Conservation (phyloP, 2,329 filamentous ascomycete species). For the Neodidymelliopsis sp. region DNA sequence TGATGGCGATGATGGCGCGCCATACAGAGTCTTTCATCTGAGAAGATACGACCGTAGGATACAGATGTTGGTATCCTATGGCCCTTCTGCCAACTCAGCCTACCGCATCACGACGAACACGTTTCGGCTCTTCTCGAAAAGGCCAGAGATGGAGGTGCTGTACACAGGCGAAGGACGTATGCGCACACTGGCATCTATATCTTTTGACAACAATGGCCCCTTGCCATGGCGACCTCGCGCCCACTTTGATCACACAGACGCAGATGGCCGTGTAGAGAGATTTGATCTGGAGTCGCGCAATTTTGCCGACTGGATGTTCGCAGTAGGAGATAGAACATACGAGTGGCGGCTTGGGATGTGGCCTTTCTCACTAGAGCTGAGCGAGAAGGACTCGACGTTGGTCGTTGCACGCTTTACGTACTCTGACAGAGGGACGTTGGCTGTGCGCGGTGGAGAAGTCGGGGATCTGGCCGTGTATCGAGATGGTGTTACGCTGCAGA, state of each 20-base stretch:
- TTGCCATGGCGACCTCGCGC: slow-evolving; percentile 46
- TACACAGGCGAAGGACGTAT: slow-evolving; percentile 29
- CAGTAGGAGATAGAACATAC: slow-evolving; percentile 26
- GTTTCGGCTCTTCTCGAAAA: slow-evolving; percentile 43
- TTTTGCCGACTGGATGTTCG: slow-evolving; percentile 40
- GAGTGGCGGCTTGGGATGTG: slow-evolving; percentile 35
- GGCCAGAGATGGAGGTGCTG: slow-evolving; percentile 41
- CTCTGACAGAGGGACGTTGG: slow-evolving; percentile 34
- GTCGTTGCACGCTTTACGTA: slow-evolving; percentile 44
- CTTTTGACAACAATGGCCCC: slow-evolving; percentile 39
- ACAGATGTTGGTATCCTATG: slow-evolving; percentile 34
- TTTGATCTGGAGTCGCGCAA: slow-evolving; percentile 41
- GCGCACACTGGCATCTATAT: slow-evolving; percentile 34
- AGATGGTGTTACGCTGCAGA: slow-evolving; percentile 31
- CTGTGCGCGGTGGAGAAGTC: slow-evolving; percentile 37
- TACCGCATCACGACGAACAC: slow-evolving; percentile 38
- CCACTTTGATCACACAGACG: slow-evolving; percentile 27
- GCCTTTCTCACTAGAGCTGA: slow-evolving; percentile 35
- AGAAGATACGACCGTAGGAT: slow-evolving; percentile 34
- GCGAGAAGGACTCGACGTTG: slow-evolving; percentile 20
- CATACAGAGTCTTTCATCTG: slow-evolving; percentile 32
- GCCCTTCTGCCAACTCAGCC: slow-evolving; percentile 22
- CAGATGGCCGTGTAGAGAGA: slow-evolving; percentile 11
- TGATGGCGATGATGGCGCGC: slow-evolving; percentile 25
- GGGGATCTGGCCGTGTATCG: slow-evolving; percentile 38